Evolutionary conservation across 2,329 filamentous ascomycete species (phyloP), one percentile per base, ranked within the genome.

Genomic region (Fusarium protoensiforme): DNA sequence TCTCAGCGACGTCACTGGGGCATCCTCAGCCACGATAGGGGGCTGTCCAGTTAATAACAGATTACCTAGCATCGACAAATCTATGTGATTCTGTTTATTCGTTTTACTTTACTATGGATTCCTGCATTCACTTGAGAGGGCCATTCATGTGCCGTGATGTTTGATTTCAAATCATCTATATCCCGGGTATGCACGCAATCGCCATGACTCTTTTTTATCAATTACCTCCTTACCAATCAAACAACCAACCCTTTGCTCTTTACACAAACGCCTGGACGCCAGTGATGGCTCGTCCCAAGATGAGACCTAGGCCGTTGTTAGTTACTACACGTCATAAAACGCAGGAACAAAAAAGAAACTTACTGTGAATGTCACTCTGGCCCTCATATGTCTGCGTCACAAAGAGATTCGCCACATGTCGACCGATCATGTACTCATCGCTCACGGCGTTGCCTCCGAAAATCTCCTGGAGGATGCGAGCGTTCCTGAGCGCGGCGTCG

Each of bases 301-400:
- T 93, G 78, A 93, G 85, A 78, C 89, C 92, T 94, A 76, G n/a
- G 56, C 27, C 75, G 67, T 48, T 62, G 68, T 81, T 73, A 83
- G 81, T 70, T 77, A 68, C 67, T 48, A 67, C 54, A 43, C 43
- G 33, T 61, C 39, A 18, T 27, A 35, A 29, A 51, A 61, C 65
- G 38, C 16, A 36, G 39, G 41, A 13, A 29, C 53, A 51, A 43
- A 22, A 24, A 27, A 24, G n/a, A 68, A 66, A 90, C 93, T 89
- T 85, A 96, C 94, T 91, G 83, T 98, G 96, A 81, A 98, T 98
- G 84, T 98, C 96, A 80, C 95, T 98, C 84, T 98, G 96, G 24
- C 96, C 96, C 85, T 99, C 96, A 78, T 99, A 99, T 2, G 96
- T 98, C 85, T 98, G 96, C 63, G 96, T 97, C 61, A 99, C 96